Conservation (phyloP, 1,284 basidiomycete genomes). For the Pyrrhoderma lamaoense region DNA sequence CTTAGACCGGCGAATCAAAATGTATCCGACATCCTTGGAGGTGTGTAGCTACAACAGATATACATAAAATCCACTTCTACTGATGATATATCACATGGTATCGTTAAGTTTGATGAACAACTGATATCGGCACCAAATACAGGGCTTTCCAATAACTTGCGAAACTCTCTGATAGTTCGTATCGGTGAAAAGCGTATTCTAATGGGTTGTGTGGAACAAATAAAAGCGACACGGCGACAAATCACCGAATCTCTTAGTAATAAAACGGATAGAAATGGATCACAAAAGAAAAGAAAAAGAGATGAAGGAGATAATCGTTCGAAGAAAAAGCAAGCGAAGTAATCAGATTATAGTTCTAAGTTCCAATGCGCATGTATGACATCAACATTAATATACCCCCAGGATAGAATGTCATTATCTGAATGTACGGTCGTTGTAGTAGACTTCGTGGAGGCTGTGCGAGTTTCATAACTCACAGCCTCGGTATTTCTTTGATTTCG, state of each 20-base stretch:
- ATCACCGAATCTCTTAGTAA: too few relatives aligned
- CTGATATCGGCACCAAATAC: slow-evolving; percentile 33
- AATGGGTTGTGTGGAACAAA: too few relatives aligned
- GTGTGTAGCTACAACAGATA: slow-evolving; percentile 39
- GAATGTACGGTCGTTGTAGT: too few relatives aligned
- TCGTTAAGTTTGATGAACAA: slow-evolving; percentile 46
- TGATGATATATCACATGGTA: not conserved
- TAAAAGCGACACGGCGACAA: too few relatives aligned
- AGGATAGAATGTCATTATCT: too few relatives aligned
- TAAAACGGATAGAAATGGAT: not conserved
- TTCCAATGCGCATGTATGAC: too few relatives aligned
- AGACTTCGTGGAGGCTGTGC: too few relatives aligned
- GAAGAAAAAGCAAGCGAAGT: too few relatives aligned
- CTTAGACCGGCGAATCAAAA: slow-evolving; percentile 39
- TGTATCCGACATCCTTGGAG: slow-evolving; percentile 54
- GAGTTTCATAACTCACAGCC: not conserved
- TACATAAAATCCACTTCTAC: not conserved
- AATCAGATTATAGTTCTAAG: too few relatives aligned
- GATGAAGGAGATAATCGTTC: not conserved
- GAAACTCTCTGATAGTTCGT: slow-evolving; percentile 66
- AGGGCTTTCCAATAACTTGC: slow-evolving; percentile 33
- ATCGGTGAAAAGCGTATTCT: slow-evolving; percentile 72
- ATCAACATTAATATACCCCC: too few relatives aligned
- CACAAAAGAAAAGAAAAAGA: slow-evolving; percentile 1
- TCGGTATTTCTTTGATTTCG: too few relatives aligned